These are phyloP conservation scores for Apophysomyces variabilis DNA, from an alignment of 371 early-diverging fungal genomes.

Conservation along the genomic window DNA sequence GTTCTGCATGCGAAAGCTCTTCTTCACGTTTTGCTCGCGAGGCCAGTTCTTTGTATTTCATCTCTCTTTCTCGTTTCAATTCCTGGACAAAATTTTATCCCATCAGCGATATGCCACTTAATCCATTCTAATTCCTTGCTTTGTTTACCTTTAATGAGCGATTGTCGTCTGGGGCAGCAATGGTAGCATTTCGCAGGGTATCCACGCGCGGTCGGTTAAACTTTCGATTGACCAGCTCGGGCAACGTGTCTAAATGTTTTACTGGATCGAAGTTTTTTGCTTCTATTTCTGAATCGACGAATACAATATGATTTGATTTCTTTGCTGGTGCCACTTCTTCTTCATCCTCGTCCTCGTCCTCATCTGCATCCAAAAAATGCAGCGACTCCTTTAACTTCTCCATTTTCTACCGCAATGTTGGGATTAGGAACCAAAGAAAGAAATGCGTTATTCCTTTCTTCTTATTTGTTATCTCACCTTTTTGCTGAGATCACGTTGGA, in stretches of 20 bases:
- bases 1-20: conserved; percentile 70
- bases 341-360: conserved; percentile 46
- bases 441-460: neutral
- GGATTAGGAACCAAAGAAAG: neutral
- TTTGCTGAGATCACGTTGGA: conserved; percentile 80
- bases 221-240: conserved; percentile 80
- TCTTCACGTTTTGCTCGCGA: conserved; percentile 82
- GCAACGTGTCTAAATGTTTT: conserved; percentile 83
- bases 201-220: conserved; percentile 76
- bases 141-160: conserved; percentile 24
- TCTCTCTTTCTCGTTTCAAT: conserved; percentile 55
- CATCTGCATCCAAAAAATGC: conserved; percentile 66
- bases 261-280: conserved; percentile 68
- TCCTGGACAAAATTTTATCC: conserved; percentile 23
- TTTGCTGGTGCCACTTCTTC: conserved; percentile 25
- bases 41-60: conserved; percentile 68
- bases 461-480: conserved; percentile 46
- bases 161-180: conserved; percentile 35
- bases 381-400: conserved; percentile 69
- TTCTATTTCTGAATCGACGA: conserved; percentile 84
- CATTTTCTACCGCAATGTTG: conserved; percentile 58
- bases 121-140: conserved; percentile 27
- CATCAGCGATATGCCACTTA: conserved; percentile 10
- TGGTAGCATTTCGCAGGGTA: conserved; percentile 56
- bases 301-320: conserved; percentile 82